These are phyloP conservation scores for Cynara cardunculus DNA, from an alignment of 129 eudicot species.

Conservation along the genomic window DNA sequence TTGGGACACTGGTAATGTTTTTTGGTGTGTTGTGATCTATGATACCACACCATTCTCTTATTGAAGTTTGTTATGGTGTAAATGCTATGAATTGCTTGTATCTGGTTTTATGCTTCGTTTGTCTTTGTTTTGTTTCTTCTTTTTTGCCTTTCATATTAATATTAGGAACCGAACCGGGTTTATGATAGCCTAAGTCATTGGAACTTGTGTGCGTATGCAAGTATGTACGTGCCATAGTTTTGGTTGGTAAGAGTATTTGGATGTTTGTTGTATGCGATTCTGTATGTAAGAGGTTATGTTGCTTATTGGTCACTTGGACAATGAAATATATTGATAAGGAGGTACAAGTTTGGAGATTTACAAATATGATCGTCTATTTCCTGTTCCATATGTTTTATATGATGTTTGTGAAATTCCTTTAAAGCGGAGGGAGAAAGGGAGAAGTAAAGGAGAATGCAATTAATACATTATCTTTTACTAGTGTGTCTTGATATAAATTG, in stretches of 20 bases:
- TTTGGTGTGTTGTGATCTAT: not conserved
- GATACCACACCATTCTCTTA: not conserved
- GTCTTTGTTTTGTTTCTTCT: not conserved
- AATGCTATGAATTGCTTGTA: not conserved
- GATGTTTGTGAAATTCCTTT: not conserved
- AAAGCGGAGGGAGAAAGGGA: not conserved
- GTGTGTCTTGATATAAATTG: not conserved
- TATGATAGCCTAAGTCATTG: not conserved
- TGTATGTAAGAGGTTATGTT: not conserved
- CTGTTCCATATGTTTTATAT: not conserved
- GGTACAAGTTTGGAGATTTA: not conserved
- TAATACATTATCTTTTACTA: not conserved
- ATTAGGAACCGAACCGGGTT: not conserved
- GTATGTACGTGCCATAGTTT: not conserved
- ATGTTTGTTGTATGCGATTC: not conserved
- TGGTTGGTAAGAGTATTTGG: not conserved
- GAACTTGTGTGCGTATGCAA: not conserved
- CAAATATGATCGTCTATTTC: not conserved
- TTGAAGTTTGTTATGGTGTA: not conserved
- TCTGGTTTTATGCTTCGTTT: not conserved
- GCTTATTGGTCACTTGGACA: not conserved
- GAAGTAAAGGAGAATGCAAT: not conserved
- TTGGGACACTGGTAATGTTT: constrained; percentile 85
- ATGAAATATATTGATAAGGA: not conserved
- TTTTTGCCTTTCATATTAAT: not conserved